Evolutionary conservation across 2,329 filamentous ascomycete genomes (phyloP).

Genomic region (Aspergillus awamori): DNA sequence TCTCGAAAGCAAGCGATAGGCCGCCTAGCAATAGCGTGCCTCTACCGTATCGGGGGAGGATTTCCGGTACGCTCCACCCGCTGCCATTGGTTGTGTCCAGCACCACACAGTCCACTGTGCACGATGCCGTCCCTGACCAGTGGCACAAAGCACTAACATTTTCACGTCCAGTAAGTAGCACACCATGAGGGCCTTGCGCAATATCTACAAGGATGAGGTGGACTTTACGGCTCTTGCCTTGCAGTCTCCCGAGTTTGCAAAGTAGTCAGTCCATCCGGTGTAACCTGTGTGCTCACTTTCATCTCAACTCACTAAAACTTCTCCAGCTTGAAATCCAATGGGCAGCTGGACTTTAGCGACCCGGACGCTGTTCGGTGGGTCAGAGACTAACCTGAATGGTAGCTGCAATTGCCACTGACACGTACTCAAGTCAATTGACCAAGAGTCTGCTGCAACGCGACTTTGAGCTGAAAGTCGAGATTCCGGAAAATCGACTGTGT

Average conservation of each 20-base stretch:
- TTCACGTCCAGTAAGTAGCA: neutral
- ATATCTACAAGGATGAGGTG: constrained; percentile 60
- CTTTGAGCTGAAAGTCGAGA: constrained; percentile 70
- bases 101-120: neutral
- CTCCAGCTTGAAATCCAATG: constrained; percentile 54
- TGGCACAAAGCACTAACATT: constrained; percentile 4
- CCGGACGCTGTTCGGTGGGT: constrained; percentile 71
- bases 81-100: neutral
- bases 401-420: constrained; percentile 21
- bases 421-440: constrained; percentile 64
- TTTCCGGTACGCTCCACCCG: constrained; percentile 6
- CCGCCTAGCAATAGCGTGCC: neutral
- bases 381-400: neutral
- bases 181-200: constrained; percentile 41
- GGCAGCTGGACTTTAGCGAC: constrained; percentile 77
- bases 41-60: neutral
- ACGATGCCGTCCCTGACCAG: neutral
- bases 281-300: constrained; percentile 43
- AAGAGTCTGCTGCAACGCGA: constrained; percentile 75
- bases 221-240: constrained; percentile 65
- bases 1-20: neutral
- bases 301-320: constrained; percentile 6
- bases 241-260: constrained; percentile 62
- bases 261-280: constrained; percentile 48
- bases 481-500: constrained; percentile 80